Percentiles rank a stretch among this genome's conserved stretches.
These are phyloP conservation scores for Trichoderma gamsii DNA, from an alignment of 495 filamentous ascomycete species.

Conservation along the genomic window DNA sequence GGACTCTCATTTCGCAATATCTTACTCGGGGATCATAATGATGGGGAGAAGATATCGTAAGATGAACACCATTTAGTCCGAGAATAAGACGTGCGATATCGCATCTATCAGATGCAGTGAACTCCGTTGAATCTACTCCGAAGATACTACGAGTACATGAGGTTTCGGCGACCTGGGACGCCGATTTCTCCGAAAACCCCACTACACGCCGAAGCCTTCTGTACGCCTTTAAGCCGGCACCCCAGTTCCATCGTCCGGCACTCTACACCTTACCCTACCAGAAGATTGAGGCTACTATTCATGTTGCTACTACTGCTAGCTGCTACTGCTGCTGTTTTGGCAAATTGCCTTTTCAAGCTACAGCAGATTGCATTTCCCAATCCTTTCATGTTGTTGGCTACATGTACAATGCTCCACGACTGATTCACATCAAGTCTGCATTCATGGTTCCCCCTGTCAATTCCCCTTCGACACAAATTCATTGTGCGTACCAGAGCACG, in stretches of 20 bases:
- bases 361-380: too few species aligned
- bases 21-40: not conserved
- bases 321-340: too few species aligned
- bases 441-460: too few species aligned
- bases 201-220: not conserved
- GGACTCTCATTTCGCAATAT: not conserved
- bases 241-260: too few species aligned
- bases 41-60: not conserved
- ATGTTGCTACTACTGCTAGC: too few species aligned
- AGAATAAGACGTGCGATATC: not conserved
- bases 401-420: too few species aligned
- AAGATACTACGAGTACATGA: not conserved
- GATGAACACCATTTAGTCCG: not conserved
- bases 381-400: too few species aligned
- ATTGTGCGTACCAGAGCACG: not conserved
- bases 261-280: too few species aligned
- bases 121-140: not conserved
- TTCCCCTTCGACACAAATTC: not conserved
- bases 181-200: conserved; percentile 4
- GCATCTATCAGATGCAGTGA: not conserved
- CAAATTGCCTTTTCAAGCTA: too few species aligned
- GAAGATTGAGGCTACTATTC: too few species aligned
- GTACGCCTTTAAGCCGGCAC: not conserved
- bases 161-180: not conserved
- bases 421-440: too few species aligned